phyloP scores from a whole-genome alignment of 2,329 filamentous ascomycete genomes.

The Arachnomyces sp. region DNA sequence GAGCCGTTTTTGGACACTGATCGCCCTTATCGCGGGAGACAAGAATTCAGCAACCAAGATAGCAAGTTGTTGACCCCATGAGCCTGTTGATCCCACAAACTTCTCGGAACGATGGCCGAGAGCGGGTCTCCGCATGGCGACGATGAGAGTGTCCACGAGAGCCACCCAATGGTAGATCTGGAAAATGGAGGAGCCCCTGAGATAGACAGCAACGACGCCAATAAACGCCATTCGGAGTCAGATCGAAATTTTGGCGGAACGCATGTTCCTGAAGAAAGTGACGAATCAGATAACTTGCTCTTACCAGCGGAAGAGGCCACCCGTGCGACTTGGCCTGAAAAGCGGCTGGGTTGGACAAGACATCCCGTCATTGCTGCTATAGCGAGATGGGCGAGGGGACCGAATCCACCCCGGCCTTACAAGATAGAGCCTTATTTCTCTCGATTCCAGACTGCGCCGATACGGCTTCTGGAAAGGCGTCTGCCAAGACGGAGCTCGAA shows the following conservation, averaged over 20 bases:
- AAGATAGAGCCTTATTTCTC: slow-evolving; percentile 41
- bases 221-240: too few relatives aligned
- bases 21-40: too few relatives aligned
- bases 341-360: neutral
- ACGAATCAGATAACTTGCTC: neutral
- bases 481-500: slow-evolving; percentile 39
- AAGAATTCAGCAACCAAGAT: too few relatives aligned
- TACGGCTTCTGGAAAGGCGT: slow-evolving; percentile 36
- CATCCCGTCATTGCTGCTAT: neutral
- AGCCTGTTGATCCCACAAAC: too few relatives aligned
- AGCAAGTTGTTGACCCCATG: too few relatives aligned
- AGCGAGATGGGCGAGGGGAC: slow-evolving; percentile 38
- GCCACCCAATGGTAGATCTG: neutral
- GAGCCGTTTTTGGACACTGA: too few relatives aligned
- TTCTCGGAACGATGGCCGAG: too few relatives aligned
- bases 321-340: neutral
- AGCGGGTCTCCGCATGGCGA: too few relatives aligned
- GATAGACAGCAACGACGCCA: neutral
- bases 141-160: neutral
- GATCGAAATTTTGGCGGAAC: too few relatives aligned
- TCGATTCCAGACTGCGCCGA: slow-evolving; percentile 36
- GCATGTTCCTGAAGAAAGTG: neutral
- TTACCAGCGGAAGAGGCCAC: neutral
- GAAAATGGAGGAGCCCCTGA: neutral
- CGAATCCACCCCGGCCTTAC: slow-evolving; percentile 41